Evolutionary conservation across 78 protist genomes (phyloP).

Genomic region (Emiliania huxleyi): DNA sequence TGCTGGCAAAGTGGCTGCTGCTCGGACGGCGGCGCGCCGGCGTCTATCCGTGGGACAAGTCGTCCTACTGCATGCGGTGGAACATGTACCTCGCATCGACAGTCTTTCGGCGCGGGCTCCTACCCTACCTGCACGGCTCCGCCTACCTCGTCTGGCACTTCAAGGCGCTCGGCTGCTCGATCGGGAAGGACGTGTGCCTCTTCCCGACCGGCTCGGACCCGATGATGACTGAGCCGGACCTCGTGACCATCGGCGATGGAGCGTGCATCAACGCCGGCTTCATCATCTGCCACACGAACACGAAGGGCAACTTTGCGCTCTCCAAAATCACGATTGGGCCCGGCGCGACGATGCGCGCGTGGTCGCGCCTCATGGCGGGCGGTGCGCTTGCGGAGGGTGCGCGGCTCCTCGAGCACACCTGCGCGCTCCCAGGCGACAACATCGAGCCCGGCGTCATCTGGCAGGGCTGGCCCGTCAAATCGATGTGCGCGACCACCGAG

Average conservation of each 20-base stretch:
- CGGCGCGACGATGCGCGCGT: not conserved
- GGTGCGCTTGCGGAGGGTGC: not conserved
- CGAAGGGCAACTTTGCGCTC: not conserved
- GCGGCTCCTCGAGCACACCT: not conserved
- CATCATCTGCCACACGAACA: not conserved
- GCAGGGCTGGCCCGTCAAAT: conserved; percentile 6
- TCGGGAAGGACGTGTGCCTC: not conserved
- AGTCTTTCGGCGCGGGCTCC: not conserved
- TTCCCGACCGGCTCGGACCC: not conserved
- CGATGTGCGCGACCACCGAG: not conserved
- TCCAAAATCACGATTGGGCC: not conserved
- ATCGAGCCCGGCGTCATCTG: not conserved
- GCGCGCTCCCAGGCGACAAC: not conserved
- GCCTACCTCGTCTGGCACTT: not conserved
- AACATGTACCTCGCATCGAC: not conserved
- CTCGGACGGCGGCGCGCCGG: not conserved
- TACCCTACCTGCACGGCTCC: not conserved
- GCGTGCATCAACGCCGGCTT: not conserved
- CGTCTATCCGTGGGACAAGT: not conserved
- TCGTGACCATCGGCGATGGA: not conserved
- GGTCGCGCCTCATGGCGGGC: not conserved
- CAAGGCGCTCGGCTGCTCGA: not conserved
- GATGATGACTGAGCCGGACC: conserved; percentile 13
- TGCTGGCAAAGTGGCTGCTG: not conserved
- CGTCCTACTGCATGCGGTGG: not conserved